Conservation (phyloP, 2,329 filamentous ascomycete species). For the Trichophyton benhamiae region DNA sequence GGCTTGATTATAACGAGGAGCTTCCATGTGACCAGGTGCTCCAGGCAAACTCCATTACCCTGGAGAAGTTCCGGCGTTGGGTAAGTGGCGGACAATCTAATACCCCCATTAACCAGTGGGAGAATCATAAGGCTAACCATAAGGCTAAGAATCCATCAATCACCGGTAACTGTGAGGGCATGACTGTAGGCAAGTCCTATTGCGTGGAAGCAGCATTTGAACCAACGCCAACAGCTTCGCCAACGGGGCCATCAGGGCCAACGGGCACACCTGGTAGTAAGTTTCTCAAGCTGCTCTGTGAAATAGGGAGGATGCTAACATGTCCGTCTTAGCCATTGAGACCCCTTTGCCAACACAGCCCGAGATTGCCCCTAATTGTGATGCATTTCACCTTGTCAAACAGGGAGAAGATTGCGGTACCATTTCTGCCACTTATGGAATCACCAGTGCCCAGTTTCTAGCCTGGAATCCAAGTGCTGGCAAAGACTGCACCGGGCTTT, state of each 20-base stretch:
- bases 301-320: neutral
- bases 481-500: neutral
- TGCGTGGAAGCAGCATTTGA: conserved; percentile 2
- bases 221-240: neutral
- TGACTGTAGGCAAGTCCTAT: neutral
- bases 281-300: neutral
- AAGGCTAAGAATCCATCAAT: neutral
- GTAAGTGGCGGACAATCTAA: neutral
- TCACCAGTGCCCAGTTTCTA: neutral
- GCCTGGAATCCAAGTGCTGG: conserved; percentile 5
- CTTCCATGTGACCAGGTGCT: neutral
- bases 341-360: conserved; percentile 5
- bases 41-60: neutral
- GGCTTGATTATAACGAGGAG: conserved; percentile 4
- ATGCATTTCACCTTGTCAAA: conserved; percentile 1
- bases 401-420: neutral
- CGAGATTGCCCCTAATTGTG: neutral
- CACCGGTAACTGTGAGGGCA: neutral
- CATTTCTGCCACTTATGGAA: neutral
- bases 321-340: neutral
- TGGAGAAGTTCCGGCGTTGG: conserved; percentile 3
- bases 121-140: neutral
- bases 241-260: neutral
- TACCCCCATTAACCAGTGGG: neutral
- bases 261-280: neutral